Evolutionary conservation across 208 protist genomes (phyloP).

Genomic region (Crithidia thermophila): DNA sequence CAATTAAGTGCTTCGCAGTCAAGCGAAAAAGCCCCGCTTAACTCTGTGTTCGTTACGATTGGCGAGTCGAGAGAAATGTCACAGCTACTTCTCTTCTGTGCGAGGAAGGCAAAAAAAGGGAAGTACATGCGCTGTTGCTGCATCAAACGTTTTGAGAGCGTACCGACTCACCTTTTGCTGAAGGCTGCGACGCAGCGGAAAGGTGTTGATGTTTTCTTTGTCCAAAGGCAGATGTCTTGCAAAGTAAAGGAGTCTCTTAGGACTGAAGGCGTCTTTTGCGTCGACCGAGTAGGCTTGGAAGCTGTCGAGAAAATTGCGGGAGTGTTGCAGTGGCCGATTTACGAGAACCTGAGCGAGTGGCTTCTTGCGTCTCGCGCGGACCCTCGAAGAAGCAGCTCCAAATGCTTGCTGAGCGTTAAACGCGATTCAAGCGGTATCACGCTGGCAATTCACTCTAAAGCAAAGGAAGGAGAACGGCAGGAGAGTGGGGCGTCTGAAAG

Average conservation of each 20-base stretch:
- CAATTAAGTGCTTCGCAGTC: too few relatives aligned
- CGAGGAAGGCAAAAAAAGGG: not conserved
- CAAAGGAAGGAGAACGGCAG: not conserved
- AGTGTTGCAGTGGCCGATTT: slow-evolving; percentile 8
- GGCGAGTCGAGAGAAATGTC: not conserved
- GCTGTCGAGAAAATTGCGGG: slow-evolving; percentile 2
- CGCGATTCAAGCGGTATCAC: not conserved
- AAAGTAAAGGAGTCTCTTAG: slow-evolving; percentile 1
- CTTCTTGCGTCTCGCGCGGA: not conserved
- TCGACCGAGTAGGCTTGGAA: slow-evolving; percentile 14
- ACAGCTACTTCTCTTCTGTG: slow-evolving; percentile 4
- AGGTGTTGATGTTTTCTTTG: slow-evolving; percentile 8
- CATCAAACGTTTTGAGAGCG: slow-evolving; percentile 15
- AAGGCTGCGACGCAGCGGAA: not conserved
- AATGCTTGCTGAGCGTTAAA: slow-evolving; percentile 18
- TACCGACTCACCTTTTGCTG: not conserved
- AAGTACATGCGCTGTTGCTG: slow-evolving; percentile 26
- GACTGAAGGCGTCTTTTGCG: slow-evolving; percentile 3
- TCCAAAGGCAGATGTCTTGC: not conserved
- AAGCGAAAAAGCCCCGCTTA: too few relatives aligned
- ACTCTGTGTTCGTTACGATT: not conserved
- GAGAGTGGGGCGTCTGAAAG: too few relatives aligned
- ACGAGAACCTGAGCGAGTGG: slow-evolving; percentile 23
- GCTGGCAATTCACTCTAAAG: not conserved
- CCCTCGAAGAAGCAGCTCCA: not conserved